Conservation (phyloP, 192 early-diverging fungal genomes). For the Thamnidium elegans region DNA sequence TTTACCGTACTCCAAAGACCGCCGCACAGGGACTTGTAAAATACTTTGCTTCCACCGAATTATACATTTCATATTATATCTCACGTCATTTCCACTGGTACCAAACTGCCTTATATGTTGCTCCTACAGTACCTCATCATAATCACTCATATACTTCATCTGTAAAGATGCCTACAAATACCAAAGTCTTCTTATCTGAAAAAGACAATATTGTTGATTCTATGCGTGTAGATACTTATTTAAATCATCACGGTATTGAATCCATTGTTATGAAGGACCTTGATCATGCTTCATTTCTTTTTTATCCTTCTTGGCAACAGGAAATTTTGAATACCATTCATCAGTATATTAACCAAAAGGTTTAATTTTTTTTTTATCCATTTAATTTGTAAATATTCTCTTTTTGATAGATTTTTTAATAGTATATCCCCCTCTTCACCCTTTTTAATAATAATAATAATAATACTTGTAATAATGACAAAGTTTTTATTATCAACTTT, state of each 20-base stretch:
- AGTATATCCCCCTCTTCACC: not conserved
- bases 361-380: no score
- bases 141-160: not conserved
- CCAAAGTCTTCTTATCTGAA: constrained; percentile 44
- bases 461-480: no score
- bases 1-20: constrained; percentile 43
- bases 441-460: not conserved
- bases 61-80: constrained; percentile 61
- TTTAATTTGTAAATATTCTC: not conserved
- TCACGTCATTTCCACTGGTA: constrained; percentile 52
- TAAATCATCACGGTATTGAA: constrained; percentile 35
- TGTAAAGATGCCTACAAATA: constrained; percentile 23
- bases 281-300: constrained; percentile 47
- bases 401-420: not conserved
- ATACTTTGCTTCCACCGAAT: constrained; percentile 59
- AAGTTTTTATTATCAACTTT: not conserved
- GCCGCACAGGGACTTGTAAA: constrained; percentile 50
- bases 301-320: constrained; percentile 33
- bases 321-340: constrained; percentile 20
- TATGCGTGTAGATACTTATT: constrained; percentile 33
- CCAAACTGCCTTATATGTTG: constrained; percentile 39
- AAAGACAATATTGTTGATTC: constrained; percentile 47
- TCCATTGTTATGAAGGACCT: constrained; percentile 41
- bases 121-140: constrained; percentile 8
- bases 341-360: not conserved